Conservation (phyloP, 2,329 filamentous ascomycete genomes). For the Cordyceps militaris region DNA sequence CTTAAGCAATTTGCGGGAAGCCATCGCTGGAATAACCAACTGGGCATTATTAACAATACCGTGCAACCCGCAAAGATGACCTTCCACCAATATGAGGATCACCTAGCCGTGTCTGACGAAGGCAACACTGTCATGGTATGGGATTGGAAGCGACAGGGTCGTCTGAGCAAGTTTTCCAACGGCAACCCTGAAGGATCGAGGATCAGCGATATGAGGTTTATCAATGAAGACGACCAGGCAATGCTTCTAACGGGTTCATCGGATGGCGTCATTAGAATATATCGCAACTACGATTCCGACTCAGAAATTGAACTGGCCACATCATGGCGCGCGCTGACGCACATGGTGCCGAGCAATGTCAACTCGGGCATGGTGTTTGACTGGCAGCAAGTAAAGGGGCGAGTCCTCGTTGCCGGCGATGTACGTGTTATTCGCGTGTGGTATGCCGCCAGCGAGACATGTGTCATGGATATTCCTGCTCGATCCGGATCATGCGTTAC, state of each 20-base stretch:
- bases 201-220: slow-evolving; percentile 92
- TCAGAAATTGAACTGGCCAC: slow-evolving; percentile 77
- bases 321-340: slow-evolving; percentile 83
- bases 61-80: slow-evolving; percentile 88
- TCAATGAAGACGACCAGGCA: slow-evolving; percentile 96
- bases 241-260: slow-evolving; percentile 92
- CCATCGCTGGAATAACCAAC: slow-evolving; percentile 78
- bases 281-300: slow-evolving; percentile 80
- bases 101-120: slow-evolving; percentile 88
- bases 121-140: slow-evolving; percentile 85
- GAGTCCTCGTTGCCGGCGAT: slow-evolving; percentile 91
- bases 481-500: slow-evolving; percentile 94
- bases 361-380: slow-evolving; percentile 96
- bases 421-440: slow-evolving; percentile 93
- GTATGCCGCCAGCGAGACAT: slow-evolving; percentile 91
- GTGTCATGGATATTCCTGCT: slow-evolving; percentile 87
- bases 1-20: slow-evolving; percentile 82
- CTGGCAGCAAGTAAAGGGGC: slow-evolving; percentile 97
- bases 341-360: slow-evolving; percentile 88
- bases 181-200: slow-evolving; percentile 85
- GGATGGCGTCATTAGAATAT: slow-evolving; percentile 89
- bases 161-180: slow-evolving; percentile 82
- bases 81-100: slow-evolving; percentile 96
- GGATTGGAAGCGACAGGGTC: slow-evolving; percentile 78
- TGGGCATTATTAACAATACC: slow-evolving; percentile 79